Evolutionary conservation across 2,329 filamentous ascomycete genomes (phyloP).

Genomic region (Colletotrichum liriopes): DNA sequence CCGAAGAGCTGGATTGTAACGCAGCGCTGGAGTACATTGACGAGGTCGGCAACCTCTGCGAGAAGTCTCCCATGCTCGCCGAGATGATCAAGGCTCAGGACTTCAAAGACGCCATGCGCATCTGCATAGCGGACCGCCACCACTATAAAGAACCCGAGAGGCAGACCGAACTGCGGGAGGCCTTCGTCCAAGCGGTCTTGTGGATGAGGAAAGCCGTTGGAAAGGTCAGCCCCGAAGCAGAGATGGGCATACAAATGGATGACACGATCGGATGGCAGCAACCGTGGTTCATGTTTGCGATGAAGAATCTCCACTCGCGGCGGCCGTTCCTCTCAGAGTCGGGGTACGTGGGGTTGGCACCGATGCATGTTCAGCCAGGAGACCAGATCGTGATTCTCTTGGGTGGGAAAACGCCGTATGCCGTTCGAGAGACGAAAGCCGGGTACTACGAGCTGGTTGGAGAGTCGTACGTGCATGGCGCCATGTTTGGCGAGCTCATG

Average conservation of each 20-base stretch:
- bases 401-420: slow-evolving; percentile 37
- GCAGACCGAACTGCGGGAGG: slow-evolving; percentile 18
- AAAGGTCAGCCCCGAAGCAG: not conserved
- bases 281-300: slow-evolving; percentile 15
- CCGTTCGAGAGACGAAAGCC: slow-evolving; percentile 4
- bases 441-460: not conserved
- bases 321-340: slow-evolving; percentile 21
- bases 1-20: slow-evolving; percentile 4
- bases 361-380: slow-evolving; percentile 1
- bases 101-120: slow-evolving; percentile 14
- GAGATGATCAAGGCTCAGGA: not conserved
- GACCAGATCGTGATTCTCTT: slow-evolving; percentile 34
- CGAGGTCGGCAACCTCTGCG: slow-evolving; percentile 9
- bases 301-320: slow-evolving; percentile 22
- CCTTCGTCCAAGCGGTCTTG: not conserved
- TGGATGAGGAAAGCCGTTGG: not conserved
- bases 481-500: slow-evolving; percentile 33
- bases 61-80: not conserved
- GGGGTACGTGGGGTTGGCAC: slow-evolving; percentile 32
- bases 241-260: not conserved
- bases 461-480: slow-evolving; percentile 32
- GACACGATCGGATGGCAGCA: slow-evolving; percentile 8
- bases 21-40: slow-evolving; percentile 10
- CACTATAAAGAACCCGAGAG: slow-evolving; percentile 16
- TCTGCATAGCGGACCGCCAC: slow-evolving; percentile 22